Percentiles rank a stretch among this genome's conserved stretches.
Evolutionary conservation across 2,329 filamentous ascomycete species (phyloP).

Genomic region (Zasmidium citrigriseum): DNA sequence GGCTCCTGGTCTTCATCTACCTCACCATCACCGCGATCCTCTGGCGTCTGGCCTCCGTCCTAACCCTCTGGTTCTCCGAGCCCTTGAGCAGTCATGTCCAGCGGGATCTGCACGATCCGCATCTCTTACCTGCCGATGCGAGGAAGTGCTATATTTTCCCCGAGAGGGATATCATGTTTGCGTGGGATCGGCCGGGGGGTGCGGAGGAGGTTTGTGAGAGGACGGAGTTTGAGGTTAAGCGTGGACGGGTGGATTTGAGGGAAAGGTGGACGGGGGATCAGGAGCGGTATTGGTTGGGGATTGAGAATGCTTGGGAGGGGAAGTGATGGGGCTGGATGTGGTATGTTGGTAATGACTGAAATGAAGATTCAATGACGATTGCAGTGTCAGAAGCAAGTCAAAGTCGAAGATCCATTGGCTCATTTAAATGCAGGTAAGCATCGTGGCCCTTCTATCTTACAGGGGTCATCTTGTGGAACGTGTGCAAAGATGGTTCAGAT

Average conservation of each 20-base stretch:
- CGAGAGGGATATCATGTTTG: slow-evolving; percentile 31
- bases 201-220: slow-evolving; percentile 22
- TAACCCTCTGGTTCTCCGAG: slow-evolving; percentile 23
- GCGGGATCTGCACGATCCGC: slow-evolving; percentile 24
- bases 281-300: slow-evolving; percentile 32
- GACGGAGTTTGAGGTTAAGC: slow-evolving; percentile 22
- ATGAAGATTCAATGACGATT: neutral
- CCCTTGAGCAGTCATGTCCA: slow-evolving; percentile 17
- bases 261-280: slow-evolving; percentile 28
- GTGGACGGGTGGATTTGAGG: slow-evolving; percentile 20
- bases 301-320: slow-evolving; percentile 33
- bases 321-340: neutral
- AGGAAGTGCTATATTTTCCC: slow-evolving; percentile 31
- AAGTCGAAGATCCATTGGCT: neutral
- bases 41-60: slow-evolving; percentile 15
- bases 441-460: neutral
- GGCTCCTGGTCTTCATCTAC: slow-evolving; percentile 14
- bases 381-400: neutral
- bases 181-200: slow-evolving; percentile 17
- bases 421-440: neutral
- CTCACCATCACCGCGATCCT: slow-evolving; percentile 18
- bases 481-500: neutral
- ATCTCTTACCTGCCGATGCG: slow-evolving; percentile 21
- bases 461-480: neutral
- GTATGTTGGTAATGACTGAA: neutral